These are phyloP conservation scores for Trichopus zeylanicus DNA, from an alignment of 116 monocot species.

Conservation along the genomic window DNA sequence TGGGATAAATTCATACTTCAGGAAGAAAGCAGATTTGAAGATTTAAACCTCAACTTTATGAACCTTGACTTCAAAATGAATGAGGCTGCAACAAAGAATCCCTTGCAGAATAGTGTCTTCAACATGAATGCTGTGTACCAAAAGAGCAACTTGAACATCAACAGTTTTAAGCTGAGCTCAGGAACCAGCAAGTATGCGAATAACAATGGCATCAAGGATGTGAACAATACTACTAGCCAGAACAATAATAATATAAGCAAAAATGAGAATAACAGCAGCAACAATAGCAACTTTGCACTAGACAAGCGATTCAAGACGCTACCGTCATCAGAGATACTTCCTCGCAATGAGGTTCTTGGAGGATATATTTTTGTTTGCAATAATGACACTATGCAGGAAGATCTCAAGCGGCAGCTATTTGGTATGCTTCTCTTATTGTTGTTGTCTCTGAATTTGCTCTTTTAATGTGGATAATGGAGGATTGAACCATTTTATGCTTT, in stretches of 20 bases:
- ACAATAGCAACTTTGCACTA: slow-evolving; percentile 31
- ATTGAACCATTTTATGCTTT: slow-evolving; percentile 6
- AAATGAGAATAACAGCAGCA: slow-evolving; percentile 24
- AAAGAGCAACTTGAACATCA: slow-evolving; percentile 40
- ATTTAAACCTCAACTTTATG: slow-evolving; percentile 37
- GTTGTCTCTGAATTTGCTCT: neutral
- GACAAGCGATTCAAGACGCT: slow-evolving; percentile 95
- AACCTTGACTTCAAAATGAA: slow-evolving; percentile 77
- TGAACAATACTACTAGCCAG: slow-evolving; percentile 19
- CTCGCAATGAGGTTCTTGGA: slow-evolving; percentile 90
- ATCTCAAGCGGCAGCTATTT: slow-evolving; percentile 95
- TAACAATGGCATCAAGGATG: slow-evolving; percentile 34
- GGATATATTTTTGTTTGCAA: slow-evolving; percentile 98
- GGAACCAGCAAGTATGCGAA: slow-evolving; percentile 48
- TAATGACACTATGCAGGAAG: slow-evolving; percentile 99
- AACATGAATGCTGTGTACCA: slow-evolving; percentile 46
- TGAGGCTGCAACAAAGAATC: slow-evolving; percentile 45
- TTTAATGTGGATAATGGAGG: neutral
- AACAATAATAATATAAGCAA: slow-evolving; percentile 22
- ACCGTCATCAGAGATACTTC: slow-evolving; percentile 89
- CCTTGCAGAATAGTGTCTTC: slow-evolving; percentile 25
- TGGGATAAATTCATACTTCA: slow-evolving; percentile 53
- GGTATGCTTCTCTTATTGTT: slow-evolving; percentile 42
- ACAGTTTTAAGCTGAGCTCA: slow-evolving; percentile 48
- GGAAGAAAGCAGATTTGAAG: slow-evolving; percentile 62